Evolutionary conservation across 306 rosid species (phyloP), one percentile per base, ranked within the genome.

Genomic region (Rubus idaeus): DNA sequence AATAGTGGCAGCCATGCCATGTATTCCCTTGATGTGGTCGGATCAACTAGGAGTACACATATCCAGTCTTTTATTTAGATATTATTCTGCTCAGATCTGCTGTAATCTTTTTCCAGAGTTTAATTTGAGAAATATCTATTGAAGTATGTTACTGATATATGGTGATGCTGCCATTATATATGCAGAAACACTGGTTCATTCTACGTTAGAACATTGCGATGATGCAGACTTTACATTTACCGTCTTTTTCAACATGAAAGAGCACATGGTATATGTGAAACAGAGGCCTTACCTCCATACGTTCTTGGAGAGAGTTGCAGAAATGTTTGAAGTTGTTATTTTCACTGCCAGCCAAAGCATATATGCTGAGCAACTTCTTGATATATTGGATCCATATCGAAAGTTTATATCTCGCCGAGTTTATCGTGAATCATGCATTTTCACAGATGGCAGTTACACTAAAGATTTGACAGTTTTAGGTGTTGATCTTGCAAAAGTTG

Each of bases 311-410:
- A 89, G 89, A 84, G 97, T 92, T 75, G 91, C 97, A 56, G 99
- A 91, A 88, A 88, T 90, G 91, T 95, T 95, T 83, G 97, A 95
- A 82, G 91, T 95, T 72, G 82, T 92, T 76, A 86, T 95, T 78
- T 95, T 95, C 78, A 95, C 99, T 55, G 99, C 99, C 83, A 95
- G 99, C 88, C 97, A 95, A 87, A 92, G 99, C 80, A 86, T 95
- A 69, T 95, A 95, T 77, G 99, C 99, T 39, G 88, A 86, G 68
- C 97, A 92, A 69, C 91, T 95, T 66, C 99, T 95, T 85, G 96
- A 92, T 81, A 83, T 88, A 77, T 79, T 95, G 89, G 99, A 95
- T 78, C 97, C 97, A 63, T 94, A 88, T 52, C 90, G 83, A 75
- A 88, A 84, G 78, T 81, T 92, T 61, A 89, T 95, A 80, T 89